Conservation (phyloP, 129 eudicot genomes). For the Chrysanthemum makinoi region DNA sequence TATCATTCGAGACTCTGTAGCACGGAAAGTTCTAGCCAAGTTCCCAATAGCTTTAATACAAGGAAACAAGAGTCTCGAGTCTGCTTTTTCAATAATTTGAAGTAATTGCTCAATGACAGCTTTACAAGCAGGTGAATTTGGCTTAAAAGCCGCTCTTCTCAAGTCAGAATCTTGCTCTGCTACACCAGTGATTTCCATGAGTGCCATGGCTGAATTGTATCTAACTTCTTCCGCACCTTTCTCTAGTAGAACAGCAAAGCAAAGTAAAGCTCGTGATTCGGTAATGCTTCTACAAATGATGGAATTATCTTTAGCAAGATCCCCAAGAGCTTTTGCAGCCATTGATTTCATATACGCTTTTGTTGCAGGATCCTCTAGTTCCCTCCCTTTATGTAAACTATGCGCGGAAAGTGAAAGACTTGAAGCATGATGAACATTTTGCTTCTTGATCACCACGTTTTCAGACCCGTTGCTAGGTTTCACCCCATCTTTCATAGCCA, state of each 20-base stretch:
- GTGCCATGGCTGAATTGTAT: constrained; percentile 50
- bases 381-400: constrained; percentile 42
- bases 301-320: constrained; percentile 38
- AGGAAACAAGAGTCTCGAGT: constrained; percentile 37
- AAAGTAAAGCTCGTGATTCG: constrained; percentile 48
- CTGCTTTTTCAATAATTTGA: constrained; percentile 37
- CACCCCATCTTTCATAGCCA: constrained; percentile 31
- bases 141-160: constrained; percentile 45
- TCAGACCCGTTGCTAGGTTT: constrained; percentile 24
- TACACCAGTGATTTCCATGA: constrained; percentile 47
- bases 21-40: constrained; percentile 45
- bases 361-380: constrained; percentile 40
- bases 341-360: constrained; percentile 45
- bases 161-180: constrained; percentile 45
- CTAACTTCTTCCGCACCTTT: constrained; percentile 44
- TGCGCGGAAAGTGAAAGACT: constrained; percentile 23
- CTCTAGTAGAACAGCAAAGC: constrained; percentile 49
- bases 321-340: constrained; percentile 51
- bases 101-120: constrained; percentile 40
- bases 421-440: constrained; percentile 28
- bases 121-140: constrained; percentile 46
- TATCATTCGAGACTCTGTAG: constrained; percentile 44
- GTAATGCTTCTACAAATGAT: constrained; percentile 45
- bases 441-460: constrained; percentile 25
- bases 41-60: constrained; percentile 41